Evolutionary conservation across 169 alveolate genomes (phyloP).

Genomic region (Eimeria falciformis): DNA sequence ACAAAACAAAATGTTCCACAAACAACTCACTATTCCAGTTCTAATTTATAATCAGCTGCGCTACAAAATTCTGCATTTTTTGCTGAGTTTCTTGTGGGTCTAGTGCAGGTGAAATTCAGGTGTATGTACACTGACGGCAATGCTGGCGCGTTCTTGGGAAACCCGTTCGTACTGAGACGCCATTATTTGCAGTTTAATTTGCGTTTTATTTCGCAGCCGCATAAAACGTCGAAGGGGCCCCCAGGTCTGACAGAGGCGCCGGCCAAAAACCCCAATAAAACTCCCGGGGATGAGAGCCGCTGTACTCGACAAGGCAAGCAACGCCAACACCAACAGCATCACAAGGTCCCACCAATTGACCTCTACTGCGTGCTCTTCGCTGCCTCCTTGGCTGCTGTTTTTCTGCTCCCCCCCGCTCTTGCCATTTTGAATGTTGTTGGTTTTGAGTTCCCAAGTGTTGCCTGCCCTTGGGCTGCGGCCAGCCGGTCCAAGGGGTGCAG

Average conservation of each 20-base stretch:
- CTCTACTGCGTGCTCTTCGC: not conserved
- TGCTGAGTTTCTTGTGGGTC: too few relatives aligned
- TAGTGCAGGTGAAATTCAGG: too few relatives aligned
- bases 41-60: too few relatives aligned
- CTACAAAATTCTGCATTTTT: too few relatives aligned
- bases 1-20: not conserved
- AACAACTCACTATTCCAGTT: too few relatives aligned
- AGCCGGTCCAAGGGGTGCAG: too few relatives aligned
- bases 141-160: not conserved
- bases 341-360: not conserved
- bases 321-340: not conserved
- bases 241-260: not conserved
- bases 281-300: not conserved
- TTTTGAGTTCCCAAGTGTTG: too few relatives aligned
- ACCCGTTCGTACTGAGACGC: not conserved
- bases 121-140: slow-evolving; percentile 14
- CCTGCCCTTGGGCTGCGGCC: too few relatives aligned
- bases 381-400: not conserved
- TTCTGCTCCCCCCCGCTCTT: not conserved
- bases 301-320: not conserved
- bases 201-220: not conserved
- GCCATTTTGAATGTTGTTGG: not conserved
- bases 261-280: not conserved
- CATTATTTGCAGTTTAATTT: not conserved
- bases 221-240: slow-evolving; percentile 3